Conservation (phyloP, 352 stramenopile species). For the Globisporangium uncinulatum region DNA sequence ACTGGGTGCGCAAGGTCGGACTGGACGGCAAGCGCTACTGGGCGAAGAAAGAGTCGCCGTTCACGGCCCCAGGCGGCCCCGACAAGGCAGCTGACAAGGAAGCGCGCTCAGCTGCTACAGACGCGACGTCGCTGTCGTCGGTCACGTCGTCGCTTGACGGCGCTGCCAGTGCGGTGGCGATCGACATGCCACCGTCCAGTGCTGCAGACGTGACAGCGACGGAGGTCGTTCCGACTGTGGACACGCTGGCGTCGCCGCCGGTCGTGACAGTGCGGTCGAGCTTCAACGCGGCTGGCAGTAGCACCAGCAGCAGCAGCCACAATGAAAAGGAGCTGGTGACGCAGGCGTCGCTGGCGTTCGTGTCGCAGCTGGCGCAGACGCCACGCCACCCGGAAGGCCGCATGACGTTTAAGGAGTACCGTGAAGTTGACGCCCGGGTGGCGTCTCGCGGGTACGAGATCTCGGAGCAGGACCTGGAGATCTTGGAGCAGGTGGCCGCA, state of each 20-base stretch:
- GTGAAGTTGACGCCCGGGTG: conserved; percentile 80
- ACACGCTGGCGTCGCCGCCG: conserved; percentile 34
- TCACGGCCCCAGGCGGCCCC: conserved; percentile 8
- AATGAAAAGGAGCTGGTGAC: conserved; percentile 65
- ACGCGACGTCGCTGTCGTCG: conserved; percentile 14
- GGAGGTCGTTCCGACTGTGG: conserved; percentile 16
- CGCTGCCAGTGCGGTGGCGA: conserved; percentile 15
- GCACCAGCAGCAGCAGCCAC: not conserved
- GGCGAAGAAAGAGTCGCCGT: conserved; percentile 63
- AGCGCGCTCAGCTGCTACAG: conserved; percentile 7
- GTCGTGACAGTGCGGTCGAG: conserved; percentile 5
- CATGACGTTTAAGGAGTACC: conserved; percentile 88
- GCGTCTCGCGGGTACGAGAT: conserved; percentile 85
- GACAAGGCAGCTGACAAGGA: conserved; percentile 10
- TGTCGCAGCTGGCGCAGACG: conserved; percentile 80
- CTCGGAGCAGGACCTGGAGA: conserved; percentile 81
- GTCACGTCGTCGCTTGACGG: conserved; percentile 6
- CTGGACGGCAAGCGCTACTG: conserved; percentile 81
- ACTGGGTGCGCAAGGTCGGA: conserved; percentile 81
- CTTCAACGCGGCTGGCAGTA: not conserved
- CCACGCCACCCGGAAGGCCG: conserved; percentile 73
- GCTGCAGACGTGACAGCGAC: not conserved
- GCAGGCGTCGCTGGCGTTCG: conserved; percentile 80
- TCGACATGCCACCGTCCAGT: conserved; percentile 28
- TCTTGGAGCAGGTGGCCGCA: conserved; percentile 78